Conservation (phyloP, 75 land plant genomes). For the Selaginella moellendorffii region DNA sequence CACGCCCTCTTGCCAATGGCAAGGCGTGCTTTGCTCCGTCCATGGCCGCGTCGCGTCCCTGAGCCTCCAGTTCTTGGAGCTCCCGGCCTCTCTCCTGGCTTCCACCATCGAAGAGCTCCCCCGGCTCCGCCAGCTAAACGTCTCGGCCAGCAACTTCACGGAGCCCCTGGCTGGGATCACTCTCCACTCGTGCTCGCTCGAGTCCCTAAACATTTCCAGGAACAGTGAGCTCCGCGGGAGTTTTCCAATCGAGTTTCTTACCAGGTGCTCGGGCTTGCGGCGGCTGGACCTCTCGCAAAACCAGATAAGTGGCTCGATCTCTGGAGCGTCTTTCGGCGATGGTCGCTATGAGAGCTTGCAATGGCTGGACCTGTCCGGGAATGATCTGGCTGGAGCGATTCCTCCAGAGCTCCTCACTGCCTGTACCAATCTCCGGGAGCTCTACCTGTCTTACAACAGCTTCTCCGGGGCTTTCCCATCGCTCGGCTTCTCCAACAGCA, state of each 20-base stretch:
- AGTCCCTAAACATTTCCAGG: not conserved
- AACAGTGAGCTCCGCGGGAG: not conserved
- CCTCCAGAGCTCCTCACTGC: not conserved
- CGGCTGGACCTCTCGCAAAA: not conserved
- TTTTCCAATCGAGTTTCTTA: not conserved
- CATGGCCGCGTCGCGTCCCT: not conserved
- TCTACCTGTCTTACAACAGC: not conserved
- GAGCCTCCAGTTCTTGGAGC: not conserved
- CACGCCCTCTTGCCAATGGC: not conserved
- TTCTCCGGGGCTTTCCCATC: not conserved
- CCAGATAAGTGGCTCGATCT: not conserved
- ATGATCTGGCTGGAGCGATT: not conserved
- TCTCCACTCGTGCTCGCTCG: not conserved
- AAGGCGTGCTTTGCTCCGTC: not conserved
- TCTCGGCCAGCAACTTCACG: not conserved
- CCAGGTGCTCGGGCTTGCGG: not conserved
- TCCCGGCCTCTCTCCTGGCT: not conserved
- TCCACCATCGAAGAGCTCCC: not conserved
- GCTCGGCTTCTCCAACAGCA: not conserved
- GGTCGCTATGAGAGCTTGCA: not conserved
- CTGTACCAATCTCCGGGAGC: not conserved
- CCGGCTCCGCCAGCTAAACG: not conserved
- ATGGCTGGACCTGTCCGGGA: not conserved
- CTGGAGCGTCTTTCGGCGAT: not conserved
- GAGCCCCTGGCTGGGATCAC: not conserved